Percentiles rank a stretch among this genome's conserved stretches.
Conservation (phyloP, 2,329 filamentous ascomycete genomes). For the Cladosporium colombiae region DNA sequence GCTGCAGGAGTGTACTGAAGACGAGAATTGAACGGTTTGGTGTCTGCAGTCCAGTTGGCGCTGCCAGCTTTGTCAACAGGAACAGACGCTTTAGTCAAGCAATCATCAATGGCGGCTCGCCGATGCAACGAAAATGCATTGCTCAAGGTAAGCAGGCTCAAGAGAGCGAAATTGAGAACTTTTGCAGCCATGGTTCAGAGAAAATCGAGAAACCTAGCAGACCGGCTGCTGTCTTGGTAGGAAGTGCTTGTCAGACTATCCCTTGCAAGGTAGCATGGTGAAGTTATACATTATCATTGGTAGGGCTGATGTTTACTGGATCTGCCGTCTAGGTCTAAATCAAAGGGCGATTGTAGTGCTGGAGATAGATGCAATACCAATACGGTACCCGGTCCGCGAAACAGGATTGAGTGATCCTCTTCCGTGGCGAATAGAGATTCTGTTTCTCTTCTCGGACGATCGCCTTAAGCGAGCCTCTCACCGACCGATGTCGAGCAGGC, state of each 20-base stretch:
- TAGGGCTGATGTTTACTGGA: background rate
- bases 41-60: constrained; percentile 15
- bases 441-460: background rate
- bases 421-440: constrained; percentile 8
- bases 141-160: background rate
- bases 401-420: background rate
- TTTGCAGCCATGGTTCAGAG: background rate
- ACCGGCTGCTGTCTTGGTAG: background rate
- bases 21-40: constrained; percentile 17
- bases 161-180: background rate
- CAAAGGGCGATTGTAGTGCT: background rate
- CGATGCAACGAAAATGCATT: constrained; percentile 1
- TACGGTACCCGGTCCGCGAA: background rate
- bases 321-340: background rate
- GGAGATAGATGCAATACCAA: constrained; percentile 9
- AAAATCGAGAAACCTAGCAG: background rate
- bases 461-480: background rate
- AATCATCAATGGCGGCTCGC: constrained; percentile 15
- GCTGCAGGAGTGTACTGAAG: constrained; percentile 14
- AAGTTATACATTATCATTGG: background rate
- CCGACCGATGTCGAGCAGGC: background rate
- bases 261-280: background rate
- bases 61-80: constrained; percentile 12
- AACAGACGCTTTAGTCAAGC: constrained; percentile 10
- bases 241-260: background rate